Base-by-base conservation (phyloP, 768 basidiomycete genomes). In the Heimioporus sp. region DNA sequence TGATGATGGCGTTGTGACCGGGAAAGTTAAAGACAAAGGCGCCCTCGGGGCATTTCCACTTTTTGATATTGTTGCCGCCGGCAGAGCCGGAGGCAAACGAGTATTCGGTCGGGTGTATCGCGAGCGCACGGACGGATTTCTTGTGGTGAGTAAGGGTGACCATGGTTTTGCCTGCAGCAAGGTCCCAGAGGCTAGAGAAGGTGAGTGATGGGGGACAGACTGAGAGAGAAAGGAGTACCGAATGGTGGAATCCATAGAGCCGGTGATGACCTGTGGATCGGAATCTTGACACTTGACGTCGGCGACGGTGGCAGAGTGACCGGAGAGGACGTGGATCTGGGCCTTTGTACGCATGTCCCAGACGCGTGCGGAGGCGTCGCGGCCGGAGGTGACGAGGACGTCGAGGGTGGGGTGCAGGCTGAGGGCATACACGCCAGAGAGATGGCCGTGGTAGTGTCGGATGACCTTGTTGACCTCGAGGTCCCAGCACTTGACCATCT, bases 401-500 rank as follows among this genome's bases (percentile, higher is more conserved):
- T 98, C 97, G 46, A 99, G 83, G 0, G 96, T 98, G 1, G 97
- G 97, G 64, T 98, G 97, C 2, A 99, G 76, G 19, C 87, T 83
- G 49, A 98, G 78, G 0, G 93, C 78, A 63, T 98, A 98, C n/a
- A 99, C 95, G 40, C 97, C 97, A 0, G 95, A 98, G 19, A 97
- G 80, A 69, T 99, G 97, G 2, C 97, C 97, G 66, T 99, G 97
- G 65, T 99, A 98, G 71, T 98, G 94, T 17, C 97, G 83, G 49
- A 99, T 99, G 53, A 98, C 96, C 71, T 98, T 99, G 78, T 99
- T 99, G 24, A 90, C 88, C 69, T 99, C 97, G 45, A 99, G 73
- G 63, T 99, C 97, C 97, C 97, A 98, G 62, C 97, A 98, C 75
- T 98, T 98, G 34, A 99, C 97, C 97, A 98, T 98, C 93, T 97